These are phyloP conservation scores for Ophiosphaerella korrae DNA, from an alignment of 2,329 filamentous ascomycete genomes.

Conservation along the genomic window DNA sequence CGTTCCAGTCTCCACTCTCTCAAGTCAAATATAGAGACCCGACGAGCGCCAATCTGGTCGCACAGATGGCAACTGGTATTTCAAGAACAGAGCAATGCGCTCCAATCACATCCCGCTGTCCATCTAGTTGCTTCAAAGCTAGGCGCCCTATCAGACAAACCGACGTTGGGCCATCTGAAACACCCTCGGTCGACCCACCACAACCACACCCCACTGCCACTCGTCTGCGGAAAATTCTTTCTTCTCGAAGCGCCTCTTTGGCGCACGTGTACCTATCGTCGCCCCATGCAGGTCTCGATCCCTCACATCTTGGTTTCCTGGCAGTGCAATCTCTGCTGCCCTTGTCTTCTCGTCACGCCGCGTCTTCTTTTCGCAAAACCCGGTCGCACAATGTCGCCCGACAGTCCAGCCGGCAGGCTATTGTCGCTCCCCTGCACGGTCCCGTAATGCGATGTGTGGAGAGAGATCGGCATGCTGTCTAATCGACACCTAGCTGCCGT, in stretches of 20 bases:
- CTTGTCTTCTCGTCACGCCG: constrained; percentile 24
- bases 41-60: constrained; percentile 31
- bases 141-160: constrained; percentile 26
- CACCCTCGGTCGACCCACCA: constrained; percentile 11
- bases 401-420: constrained; percentile 26
- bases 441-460: constrained; percentile 13
- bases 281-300: constrained; percentile 25
- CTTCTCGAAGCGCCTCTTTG: constrained; percentile 36
- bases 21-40: constrained; percentile 28
- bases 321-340: constrained; percentile 16
- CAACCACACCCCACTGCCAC: constrained; percentile 22
- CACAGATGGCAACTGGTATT: constrained; percentile 9
- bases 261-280: constrained; percentile 40
- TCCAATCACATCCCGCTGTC: constrained; percentile 28
- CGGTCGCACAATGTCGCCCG: constrained; percentile 17
- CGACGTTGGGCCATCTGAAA: constrained; percentile 25
- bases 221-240: constrained; percentile 15
- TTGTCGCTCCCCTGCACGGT: constrained; percentile 21
- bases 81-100: constrained; percentile 22
- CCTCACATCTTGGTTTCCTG: constrained; percentile 24
- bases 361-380: constrained; percentile 10
- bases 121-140: constrained; percentile 10
- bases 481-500: constrained; percentile 29
- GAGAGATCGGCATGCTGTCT: constrained; percentile 19
- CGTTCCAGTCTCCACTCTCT: background rate